phyloP scores from a whole-genome alignment of 257 asterid species.

The Solanum clarkiae region DNA sequence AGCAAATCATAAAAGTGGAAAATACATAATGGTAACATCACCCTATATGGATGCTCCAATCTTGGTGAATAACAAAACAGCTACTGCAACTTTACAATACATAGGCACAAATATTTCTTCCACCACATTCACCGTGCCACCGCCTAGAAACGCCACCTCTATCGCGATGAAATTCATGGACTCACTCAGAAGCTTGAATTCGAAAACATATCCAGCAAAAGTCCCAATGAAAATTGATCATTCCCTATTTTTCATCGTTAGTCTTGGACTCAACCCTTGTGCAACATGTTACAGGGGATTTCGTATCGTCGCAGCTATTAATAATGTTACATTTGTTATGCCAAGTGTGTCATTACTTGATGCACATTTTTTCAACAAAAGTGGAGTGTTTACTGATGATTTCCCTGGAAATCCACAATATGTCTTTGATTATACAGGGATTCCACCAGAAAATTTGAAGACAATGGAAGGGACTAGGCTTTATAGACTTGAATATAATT shows the following conservation, averaged over 20 bases:
- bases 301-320: conserved; percentile 35
- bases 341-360: conserved; percentile 32
- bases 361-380: conserved; percentile 40
- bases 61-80: conserved; percentile 28
- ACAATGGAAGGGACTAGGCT: conserved; percentile 41
- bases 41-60: conserved; percentile 37
- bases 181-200: conserved; percentile 38
- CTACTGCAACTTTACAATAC: conserved; percentile 37
- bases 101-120: conserved; percentile 20
- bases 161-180: conserved; percentile 20
- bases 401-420: conserved; percentile 35
- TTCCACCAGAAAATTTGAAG: conserved; percentile 25
- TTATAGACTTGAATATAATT: conserved; percentile 32
- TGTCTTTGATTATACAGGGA: conserved; percentile 34
- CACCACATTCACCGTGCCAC: conserved; percentile 20
- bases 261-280: conserved; percentile 41
- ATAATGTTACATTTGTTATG: conserved; percentile 43
- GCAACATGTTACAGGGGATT: conserved; percentile 14
- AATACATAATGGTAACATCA: conserved; percentile 32
- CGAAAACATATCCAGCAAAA: conserved; percentile 18
- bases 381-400: conserved; percentile 45
- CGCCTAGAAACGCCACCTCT: conserved; percentile 31
- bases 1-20: conserved; percentile 11
- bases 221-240: conserved; percentile 35
- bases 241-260: conserved; percentile 35